Percentiles rank a stretch among this genome's conserved stretches.
Evolutionary conservation across 2,329 filamentous ascomycete genomes (phyloP).

Genomic region (Gyromitra esculenta): DNA sequence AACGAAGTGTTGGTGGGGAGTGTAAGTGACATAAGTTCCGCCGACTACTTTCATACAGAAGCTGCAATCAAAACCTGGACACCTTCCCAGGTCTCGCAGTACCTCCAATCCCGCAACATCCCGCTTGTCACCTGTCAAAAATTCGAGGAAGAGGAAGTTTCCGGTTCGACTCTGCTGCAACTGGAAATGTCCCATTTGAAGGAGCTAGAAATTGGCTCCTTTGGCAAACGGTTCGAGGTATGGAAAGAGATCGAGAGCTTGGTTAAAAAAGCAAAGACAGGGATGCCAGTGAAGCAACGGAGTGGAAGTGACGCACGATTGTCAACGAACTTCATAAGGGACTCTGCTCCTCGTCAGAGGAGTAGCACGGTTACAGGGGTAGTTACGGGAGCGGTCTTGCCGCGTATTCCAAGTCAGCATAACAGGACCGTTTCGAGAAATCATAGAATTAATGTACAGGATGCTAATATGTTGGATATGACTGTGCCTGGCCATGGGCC

Average conservation of each 20-base stretch:
- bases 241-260: constrained; percentile 58
- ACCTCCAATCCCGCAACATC: constrained; percentile 83
- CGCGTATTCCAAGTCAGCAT: constrained; percentile 56
- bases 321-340: constrained; percentile 36
- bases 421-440: constrained; percentile 54
- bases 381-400: constrained; percentile 54
- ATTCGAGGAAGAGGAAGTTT: constrained; percentile 94
- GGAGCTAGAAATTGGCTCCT: constrained; percentile 57
- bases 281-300: constrained; percentile 41
- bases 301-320: constrained; percentile 49
- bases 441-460: constrained; percentile 52
- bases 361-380: constrained; percentile 56
- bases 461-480: constrained; percentile 51
- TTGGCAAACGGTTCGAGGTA: constrained; percentile 58
- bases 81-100: constrained; percentile 84
- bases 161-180: constrained; percentile 83
- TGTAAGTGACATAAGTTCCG: constrained; percentile 62
- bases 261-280: constrained; percentile 53
- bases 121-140: constrained; percentile 92
- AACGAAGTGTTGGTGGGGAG: constrained; percentile 62
- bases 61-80: constrained; percentile 83
- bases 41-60: constrained; percentile 60
- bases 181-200: constrained; percentile 58
- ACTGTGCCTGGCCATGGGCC: constrained; percentile 37
- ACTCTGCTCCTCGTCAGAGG: constrained; percentile 53